phyloP scores from a whole-genome alignment of 1,284 basidiomycete species.

The Apiotrichum montevideense region DNA sequence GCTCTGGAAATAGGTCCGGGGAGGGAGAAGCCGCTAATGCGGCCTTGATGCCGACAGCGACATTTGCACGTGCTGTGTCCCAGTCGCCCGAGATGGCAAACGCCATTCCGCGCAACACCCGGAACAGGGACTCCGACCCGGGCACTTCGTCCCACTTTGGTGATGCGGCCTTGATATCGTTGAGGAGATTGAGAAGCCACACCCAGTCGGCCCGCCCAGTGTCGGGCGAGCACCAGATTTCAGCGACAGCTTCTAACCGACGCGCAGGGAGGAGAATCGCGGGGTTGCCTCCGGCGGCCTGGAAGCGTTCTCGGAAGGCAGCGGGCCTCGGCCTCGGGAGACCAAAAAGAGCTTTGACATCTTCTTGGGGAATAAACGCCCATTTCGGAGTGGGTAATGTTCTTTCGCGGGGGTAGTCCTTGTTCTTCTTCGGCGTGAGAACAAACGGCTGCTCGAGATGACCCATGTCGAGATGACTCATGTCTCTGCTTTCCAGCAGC shows the following conservation, averaged over 20 bases:
- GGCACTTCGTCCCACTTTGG: slow-evolving; percentile 8
- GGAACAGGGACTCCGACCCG: background rate
- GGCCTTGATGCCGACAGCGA: slow-evolving; percentile 2
- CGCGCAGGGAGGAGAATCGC: background rate
- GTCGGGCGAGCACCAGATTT: background rate
- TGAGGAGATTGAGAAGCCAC: slow-evolving; percentile 8
- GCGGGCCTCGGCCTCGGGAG: background rate
- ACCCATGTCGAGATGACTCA: background rate
- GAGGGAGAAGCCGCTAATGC: background rate
- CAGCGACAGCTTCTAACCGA: background rate
- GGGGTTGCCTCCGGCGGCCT: background rate
- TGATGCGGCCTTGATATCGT: background rate
- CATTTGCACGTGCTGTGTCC: background rate
- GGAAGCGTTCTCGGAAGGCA: background rate
- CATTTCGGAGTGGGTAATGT: background rate
- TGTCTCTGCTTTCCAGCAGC: background rate
- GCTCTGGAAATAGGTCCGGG: background rate
- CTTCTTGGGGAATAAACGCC: background rate
- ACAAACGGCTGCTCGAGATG: background rate
- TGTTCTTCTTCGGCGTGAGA: slow-evolving; percentile 1
- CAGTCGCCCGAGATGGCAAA: slow-evolving; percentile 4
- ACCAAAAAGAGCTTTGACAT: background rate
- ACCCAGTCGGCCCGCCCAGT: slow-evolving; percentile 6
- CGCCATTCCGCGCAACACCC: slow-evolving; percentile 3
- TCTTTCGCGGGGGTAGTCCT: background rate